Evolutionary conservation across 106 monocot genomes (phyloP), one percentile per base, ranked within the genome.

Genomic region (Dendrobium catenatum): DNA sequence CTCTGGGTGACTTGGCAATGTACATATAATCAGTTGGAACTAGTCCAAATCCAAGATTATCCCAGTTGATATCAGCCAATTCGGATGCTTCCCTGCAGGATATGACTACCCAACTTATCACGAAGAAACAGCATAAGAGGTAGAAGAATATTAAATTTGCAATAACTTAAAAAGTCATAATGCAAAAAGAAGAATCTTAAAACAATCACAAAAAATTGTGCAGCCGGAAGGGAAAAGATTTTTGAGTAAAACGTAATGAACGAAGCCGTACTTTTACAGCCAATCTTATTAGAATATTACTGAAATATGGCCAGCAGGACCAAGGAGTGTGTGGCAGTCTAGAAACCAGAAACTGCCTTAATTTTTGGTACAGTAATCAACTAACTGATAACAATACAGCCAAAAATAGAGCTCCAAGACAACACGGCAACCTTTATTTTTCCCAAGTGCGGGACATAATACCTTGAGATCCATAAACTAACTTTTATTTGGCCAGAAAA

Each of bases 11-110:
- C 85, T 90, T 92, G 79, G 84, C 87, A 33, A 89, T 64, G 51
- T 92, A 97, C 96, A 94, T 94, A 76, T 90, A 92, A 80, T 97
- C 94, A 55, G 94, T 97, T 79, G 83, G 87, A 61, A 88, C 81
- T 22, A 91, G 81, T 42, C 91, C 91, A 78, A 96, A 96, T 46
- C 89, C 95, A 75, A 96, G 82, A 43, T 84, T 87, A 48, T 96
- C 95, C 95, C 95, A 96, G 81, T 96, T 82, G 51, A 87, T 84
- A 64, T 91, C 88, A 78, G 79, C 85, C 49, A 82, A 80, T 41
- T 92, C 91, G 48, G 78, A 44, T 13, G 76, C 33, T 47, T 75
- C 85, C 81, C 89, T 90, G 80, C 73, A 85, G 70, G 40, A 84
- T 81, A 43, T 44, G 44, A 83, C 37, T 9, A 58, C 54, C 68